Base-by-base conservation (phyloP, 2,329 filamentous ascomycete species). In the Hypoxylon sp. region DNA sequence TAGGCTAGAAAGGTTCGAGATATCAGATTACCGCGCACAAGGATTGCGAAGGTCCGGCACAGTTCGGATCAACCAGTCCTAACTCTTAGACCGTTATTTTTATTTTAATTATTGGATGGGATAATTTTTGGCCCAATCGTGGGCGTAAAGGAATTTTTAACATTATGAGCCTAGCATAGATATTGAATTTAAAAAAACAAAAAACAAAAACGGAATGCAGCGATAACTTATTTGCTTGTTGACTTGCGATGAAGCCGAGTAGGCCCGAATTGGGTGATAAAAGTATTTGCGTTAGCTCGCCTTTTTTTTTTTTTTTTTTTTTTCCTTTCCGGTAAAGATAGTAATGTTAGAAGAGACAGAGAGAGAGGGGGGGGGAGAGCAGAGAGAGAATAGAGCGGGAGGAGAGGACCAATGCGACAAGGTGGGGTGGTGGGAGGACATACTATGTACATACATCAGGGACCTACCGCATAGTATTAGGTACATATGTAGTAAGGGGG, bases 1-100 rank as follows among this genome's bases (percentile, higher is more conserved):
- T 74, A 76, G 74, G 73, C 71, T 64, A 73, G 70, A 71, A 74
- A 63, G 54, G 59, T 39, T 72, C 70, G 73, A 71, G 67, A 73
- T 73, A 71, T 70, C 69, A 71, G 66, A 70, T 70, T 70, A 72
- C 59, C 59, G 59, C 66, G 55, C 63, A 64, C 59, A 66, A 70
- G 70, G 67, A 63, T 71, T 50, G 65, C 47, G 51, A 65, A 46
- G 59, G 47, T 39, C 63, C 62, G 62, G 62, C 61, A 69, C 59
- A 63, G 65, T 60, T 72, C 70, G 64, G 67, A 66, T 67, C 48
- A 6, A 42, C 59, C 52, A 64, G 59, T 52, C 59, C 55, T 62
- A 22, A 19, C 59, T 52, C 42, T 65, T 57, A n/a, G 24, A 31
- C 31, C 35, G 62, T 35, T 37, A 31, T 42, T 29, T 52, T n/a